phyloP scores from a whole-genome alignment of 2,329 filamentous ascomycete genomes.

The Talaromyces sp. region DNA sequence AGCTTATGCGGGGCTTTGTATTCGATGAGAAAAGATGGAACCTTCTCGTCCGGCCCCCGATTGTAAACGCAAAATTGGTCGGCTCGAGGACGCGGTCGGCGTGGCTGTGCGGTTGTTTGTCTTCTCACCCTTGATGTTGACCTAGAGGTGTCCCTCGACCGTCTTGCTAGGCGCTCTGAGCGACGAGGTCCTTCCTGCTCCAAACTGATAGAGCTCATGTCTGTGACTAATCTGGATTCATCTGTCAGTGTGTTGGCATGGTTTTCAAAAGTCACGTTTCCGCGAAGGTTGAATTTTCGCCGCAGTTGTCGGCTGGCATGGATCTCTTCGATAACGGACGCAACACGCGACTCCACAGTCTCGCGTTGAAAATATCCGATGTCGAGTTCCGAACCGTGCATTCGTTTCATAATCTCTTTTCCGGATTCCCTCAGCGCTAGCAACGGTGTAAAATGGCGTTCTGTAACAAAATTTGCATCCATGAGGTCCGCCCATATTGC shows the following conservation, averaged over 20 bases:
- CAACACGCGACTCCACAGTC: background rate
- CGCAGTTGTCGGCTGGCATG: background rate
- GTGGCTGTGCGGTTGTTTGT: conserved; percentile 3
- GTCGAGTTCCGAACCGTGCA: background rate
- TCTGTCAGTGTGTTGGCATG: background rate
- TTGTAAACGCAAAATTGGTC: conserved; percentile 32
- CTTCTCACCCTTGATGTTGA: conserved; percentile 1
- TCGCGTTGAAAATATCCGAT: background rate
- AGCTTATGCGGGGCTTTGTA: conserved; percentile 52
- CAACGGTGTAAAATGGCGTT: background rate
- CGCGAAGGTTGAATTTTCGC: background rate
- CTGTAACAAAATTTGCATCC: background rate
- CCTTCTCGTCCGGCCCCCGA: conserved; percentile 16
- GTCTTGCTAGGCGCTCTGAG: conserved; percentile 17
- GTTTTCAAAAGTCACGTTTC: background rate
- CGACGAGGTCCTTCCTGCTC: conserved; percentile 15
- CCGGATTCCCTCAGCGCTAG: background rate
- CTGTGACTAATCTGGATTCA: conserved; percentile 2
- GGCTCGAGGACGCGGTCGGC: conserved; percentile 24
- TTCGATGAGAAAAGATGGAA: conserved; percentile 36
- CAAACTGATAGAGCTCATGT: conserved; percentile 18
- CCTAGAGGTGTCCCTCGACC: background rate
- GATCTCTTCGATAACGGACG: background rate
- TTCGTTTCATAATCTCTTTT: background rate
- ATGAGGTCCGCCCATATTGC: background rate